Base-by-base conservation (phyloP, 2,329 filamentous ascomycete genomes). In the Ceratocystis alfenasii region DNA sequence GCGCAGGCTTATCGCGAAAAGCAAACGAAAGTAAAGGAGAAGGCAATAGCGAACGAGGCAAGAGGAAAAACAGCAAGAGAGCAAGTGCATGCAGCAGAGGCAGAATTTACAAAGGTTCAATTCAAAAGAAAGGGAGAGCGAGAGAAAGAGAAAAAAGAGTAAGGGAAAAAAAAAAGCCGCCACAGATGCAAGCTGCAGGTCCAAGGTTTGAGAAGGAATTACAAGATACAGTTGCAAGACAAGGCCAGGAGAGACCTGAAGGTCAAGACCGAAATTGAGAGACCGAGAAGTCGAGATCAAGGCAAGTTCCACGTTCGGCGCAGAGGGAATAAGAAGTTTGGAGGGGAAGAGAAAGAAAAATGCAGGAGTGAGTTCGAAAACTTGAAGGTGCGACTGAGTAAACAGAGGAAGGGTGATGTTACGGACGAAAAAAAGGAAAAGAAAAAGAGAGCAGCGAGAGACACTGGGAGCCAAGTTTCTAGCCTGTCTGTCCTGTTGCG, bases 131-230 rank as follows among this genome's bases (percentile, higher is more conserved):
- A 41, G 36, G 15, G 36, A 36, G 20, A 62, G 36, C 15, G 46
- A 63, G 36, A 33, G 45, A 15, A 44, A n/a, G 45, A 50, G 50
- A 41, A 20, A n/a, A 30, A 50, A 62, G 4, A 63, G 28, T 5
- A 17, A 33, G 41, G 17, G 17, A 20, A 44, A 50, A 62, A n/a
- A 53, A 53, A 57, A 59, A 20, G 30, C 28, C 28, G 20, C 55
- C 17, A 59, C 28, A 20, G 55, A 59, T 36, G 55, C 55, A 59
- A 59, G 55, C 55, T 59, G 55, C 55, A 59, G 55, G 55, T 59
- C 28, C 55, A 36, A 59, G 7, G 48, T 53, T 53, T 28, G 48
- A 59, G 28, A 59, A 59, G 55, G 55, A 59, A 59, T 59, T 36
- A 59, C 55, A n/a, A 59, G n/a, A 36, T 59, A 17, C 55, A 59